These are phyloP conservation scores for Mycena maculata DNA, from an alignment of 768 basidiomycete genomes.

Conservation along the genomic window DNA sequence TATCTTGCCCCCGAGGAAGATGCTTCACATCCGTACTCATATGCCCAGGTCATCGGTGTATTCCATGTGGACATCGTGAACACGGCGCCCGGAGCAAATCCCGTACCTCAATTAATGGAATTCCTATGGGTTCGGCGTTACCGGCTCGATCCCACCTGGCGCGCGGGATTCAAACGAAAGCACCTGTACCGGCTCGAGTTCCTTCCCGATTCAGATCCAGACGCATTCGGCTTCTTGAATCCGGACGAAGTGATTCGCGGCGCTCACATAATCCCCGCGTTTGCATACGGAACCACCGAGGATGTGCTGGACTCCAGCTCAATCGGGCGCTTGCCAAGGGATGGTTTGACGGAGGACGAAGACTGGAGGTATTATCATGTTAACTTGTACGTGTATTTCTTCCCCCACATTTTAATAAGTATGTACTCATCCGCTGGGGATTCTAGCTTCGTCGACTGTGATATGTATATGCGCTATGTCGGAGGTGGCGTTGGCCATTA, in stretches of 20 bases:
- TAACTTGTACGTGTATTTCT: constrained; percentile 1
- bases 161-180: background rate
- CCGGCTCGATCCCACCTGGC: background rate
- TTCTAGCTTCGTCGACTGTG: constrained; percentile 10
- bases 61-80: constrained; percentile 3
- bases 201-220: background rate
- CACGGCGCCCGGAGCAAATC: background rate
- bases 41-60: constrained; percentile 29
- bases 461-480: constrained; percentile 6
- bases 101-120: background rate
- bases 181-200: background rate
- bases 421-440: too few relatives aligned
- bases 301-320: background rate
- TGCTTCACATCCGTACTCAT: constrained; percentile 36
- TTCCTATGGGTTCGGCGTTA: constrained; percentile 6
- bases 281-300: background rate
- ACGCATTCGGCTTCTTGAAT: constrained; percentile 4
- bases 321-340: background rate
- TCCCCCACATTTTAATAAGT: too few relatives aligned
- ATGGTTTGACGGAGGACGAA: background rate
- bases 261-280: background rate
- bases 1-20: constrained; percentile 30
- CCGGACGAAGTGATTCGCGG: constrained; percentile 6
- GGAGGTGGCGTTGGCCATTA: constrained; percentile 6
- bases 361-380: constrained; percentile 14